phyloP scores from a whole-genome alignment of 2,329 filamentous ascomycete species.

The Trichoderma harzianum region DNA sequence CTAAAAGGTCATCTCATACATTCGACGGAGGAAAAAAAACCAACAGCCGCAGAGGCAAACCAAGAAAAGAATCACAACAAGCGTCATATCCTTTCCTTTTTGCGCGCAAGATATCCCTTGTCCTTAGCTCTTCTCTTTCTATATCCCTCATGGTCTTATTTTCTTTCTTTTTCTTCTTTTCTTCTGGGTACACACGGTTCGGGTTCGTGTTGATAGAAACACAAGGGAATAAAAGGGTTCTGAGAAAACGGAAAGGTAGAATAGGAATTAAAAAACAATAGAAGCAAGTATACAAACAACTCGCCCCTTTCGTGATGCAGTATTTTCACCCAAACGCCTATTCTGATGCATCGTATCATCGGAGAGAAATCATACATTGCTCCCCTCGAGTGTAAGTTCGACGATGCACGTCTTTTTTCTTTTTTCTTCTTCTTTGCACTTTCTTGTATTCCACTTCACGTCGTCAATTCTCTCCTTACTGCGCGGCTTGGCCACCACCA shows the following conservation, averaged over 20 bases:
- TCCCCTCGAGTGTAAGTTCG: background rate
- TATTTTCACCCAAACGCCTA: constrained; percentile 20
- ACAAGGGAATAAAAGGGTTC: background rate
- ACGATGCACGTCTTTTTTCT: background rate
- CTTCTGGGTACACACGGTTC: background rate
- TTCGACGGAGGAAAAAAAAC: background rate
- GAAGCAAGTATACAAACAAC: constrained; percentile 17
- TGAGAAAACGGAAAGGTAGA: background rate
- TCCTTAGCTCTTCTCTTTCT: background rate
- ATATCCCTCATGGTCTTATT: background rate
- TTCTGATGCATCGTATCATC: constrained; percentile 21
- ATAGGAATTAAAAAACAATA: constrained; percentile 4
- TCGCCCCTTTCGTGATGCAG: constrained; percentile 15
- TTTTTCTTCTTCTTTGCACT: background rate
- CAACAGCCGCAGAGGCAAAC: background rate
- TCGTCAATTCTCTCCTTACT: background rate
- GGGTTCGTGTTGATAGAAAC: constrained; percentile 6
- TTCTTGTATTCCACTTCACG: background rate
- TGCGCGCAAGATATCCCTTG: background rate
- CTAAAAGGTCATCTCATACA: constrained; percentile 14
- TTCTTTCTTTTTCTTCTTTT: background rate
- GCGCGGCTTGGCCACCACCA: constrained; percentile 30
- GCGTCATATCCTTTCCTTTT: background rate
- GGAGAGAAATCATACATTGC: constrained; percentile 14
- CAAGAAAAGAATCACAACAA: background rate